Conservation (phyloP, 768 basidiomycete genomes). For the Boletus subcaerulescens region DNA sequence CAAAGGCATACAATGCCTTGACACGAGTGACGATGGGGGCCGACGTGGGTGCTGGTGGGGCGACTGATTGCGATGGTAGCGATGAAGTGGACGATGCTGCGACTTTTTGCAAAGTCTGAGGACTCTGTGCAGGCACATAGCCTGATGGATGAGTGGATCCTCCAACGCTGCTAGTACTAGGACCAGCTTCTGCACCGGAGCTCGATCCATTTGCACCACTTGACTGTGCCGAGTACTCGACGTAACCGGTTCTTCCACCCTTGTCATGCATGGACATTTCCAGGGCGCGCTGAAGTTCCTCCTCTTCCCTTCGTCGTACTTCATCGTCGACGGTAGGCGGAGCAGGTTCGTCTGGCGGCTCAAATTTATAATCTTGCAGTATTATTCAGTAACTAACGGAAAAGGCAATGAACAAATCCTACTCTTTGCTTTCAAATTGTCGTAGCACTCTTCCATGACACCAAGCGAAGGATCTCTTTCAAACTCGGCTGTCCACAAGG, state of each 20-base stretch:
- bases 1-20: conserved; percentile 84
- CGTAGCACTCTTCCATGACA: conserved; percentile 89
- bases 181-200: conserved; percentile 19
- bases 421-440: conserved; percentile 82
- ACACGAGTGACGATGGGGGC: conserved; percentile 70
- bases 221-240: conserved; percentile 40
- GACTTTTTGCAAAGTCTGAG: conserved; percentile 42
- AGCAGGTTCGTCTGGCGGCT: conserved; percentile 54
- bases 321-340: conserved; percentile 78
- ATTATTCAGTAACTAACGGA: conserved; percentile 10
- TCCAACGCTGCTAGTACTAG: conserved; percentile 14
- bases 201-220: conserved; percentile 37
- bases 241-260: conserved; percentile 68
- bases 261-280: conserved; percentile 93
- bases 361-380: conserved; percentile 66
- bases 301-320: conserved; percentile 81
- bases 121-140: conserved; percentile 57
- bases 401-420: conserved; percentile 11
- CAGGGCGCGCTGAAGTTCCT: conserved; percentile 88
- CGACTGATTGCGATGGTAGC: conserved; percentile 18
- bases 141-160: conserved; percentile 47
- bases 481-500: conserved; percentile 83
- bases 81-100: conserved; percentile 30
- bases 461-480: conserved; percentile 76
- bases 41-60: conserved; percentile 13